These are phyloP conservation scores for Rhynchosporium graminicola DNA, from an alignment of 2,329 filamentous ascomycete species.

Conservation along the genomic window DNA sequence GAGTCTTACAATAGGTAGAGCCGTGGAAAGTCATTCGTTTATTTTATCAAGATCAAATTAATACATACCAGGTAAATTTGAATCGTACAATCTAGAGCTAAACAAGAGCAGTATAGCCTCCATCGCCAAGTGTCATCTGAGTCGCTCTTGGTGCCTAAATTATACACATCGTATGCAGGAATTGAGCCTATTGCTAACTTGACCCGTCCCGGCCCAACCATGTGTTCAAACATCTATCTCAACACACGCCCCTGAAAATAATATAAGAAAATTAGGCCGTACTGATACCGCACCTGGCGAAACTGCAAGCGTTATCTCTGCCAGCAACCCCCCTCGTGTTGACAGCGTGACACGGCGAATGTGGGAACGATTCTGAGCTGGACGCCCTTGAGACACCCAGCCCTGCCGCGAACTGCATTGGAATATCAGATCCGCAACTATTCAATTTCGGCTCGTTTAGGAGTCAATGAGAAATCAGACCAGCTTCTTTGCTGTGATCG, in stretches of 20 bases:
- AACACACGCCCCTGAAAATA: not conserved
- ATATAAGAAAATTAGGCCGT: not conserved
- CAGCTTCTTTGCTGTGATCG: not conserved
- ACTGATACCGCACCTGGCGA: not conserved
- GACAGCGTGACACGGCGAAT: not conserved
- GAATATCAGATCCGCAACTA: not conserved
- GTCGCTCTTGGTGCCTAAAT: constrained; percentile 1
- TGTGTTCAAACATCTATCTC: not conserved
- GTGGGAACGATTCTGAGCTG: not conserved
- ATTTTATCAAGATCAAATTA: no score
- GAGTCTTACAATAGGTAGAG: no score
- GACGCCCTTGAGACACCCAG: not conserved
- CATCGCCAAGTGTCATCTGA: no score
- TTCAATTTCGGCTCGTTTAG: not conserved
- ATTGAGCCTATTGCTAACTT: constrained; percentile 5
- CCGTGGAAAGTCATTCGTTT: no score
- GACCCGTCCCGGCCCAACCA: not conserved
- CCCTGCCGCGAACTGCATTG: not conserved
- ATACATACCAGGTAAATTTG: no score
- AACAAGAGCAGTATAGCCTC: no score
- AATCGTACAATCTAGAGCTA: no score
- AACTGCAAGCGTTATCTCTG: not conserved
- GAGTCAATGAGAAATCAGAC: not conserved
- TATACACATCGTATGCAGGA: not conserved
- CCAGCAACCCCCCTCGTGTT: not conserved